A percentile compares a stretch with the other conserved stretches of the same genome.
These are phyloP conservation scores for Argentina anserina DNA, from an alignment of 306 rosid genomes.

Conservation along the genomic window DNA sequence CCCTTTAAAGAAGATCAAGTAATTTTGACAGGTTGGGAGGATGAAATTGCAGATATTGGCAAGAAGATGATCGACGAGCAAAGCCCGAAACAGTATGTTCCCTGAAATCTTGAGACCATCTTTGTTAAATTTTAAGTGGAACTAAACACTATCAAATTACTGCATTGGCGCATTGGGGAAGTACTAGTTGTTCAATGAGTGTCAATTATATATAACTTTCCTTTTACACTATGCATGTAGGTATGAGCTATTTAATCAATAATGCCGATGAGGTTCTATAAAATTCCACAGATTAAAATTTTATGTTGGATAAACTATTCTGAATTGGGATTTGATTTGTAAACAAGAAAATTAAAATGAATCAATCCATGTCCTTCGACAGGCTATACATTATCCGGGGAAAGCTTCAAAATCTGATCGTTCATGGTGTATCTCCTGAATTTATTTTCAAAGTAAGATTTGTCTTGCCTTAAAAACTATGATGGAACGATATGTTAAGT, in stretches of 20 bases:
- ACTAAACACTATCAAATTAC: background rate
- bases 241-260: background rate
- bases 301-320: background rate
- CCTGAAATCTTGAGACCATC: background rate
- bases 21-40: constrained; percentile 81
- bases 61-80: constrained; percentile 56
- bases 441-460: constrained; percentile 53
- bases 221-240: background rate
- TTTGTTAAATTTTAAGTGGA: background rate
- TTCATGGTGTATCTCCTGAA: constrained; percentile 52
- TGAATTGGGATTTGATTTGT: background rate
- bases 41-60: constrained; percentile 64
- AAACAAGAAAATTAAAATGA: background rate
- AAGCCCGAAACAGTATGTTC: constrained; percentile 77
- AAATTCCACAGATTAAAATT: background rate
- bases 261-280: background rate
- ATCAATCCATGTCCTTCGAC: background rate
- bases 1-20: constrained; percentile 46
- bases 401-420: constrained; percentile 59
- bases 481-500: background rate
- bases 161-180: too few species aligned
- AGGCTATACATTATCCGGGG: constrained; percentile 64
- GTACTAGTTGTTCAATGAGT: background rate
- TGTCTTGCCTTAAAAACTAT: background rate
- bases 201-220: background rate